Evolutionary conservation across 768 basidiomycete species (phyloP).

Genomic region (Trametes cubensis): DNA sequence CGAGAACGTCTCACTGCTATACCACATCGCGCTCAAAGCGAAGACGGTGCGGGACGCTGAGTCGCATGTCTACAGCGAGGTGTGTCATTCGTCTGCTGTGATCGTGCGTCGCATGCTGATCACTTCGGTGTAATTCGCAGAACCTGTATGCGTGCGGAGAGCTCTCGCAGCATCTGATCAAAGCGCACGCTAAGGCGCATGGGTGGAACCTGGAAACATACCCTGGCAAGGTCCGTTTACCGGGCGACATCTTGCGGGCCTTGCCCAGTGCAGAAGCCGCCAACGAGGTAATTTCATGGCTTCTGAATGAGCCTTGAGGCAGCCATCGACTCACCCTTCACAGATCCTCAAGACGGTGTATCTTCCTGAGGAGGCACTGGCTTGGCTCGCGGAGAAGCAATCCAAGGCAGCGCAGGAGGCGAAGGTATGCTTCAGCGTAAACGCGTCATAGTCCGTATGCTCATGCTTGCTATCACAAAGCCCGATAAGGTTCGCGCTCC

Average conservation of each 20-base stretch:
- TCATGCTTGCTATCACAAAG: constrained; percentile 3
- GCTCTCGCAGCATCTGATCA: constrained; percentile 86
- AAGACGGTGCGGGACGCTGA: constrained; percentile 88
- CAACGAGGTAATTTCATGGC: constrained; percentile 48
- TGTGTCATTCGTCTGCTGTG: constrained; percentile 33
- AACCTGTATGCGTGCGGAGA: constrained; percentile 88
- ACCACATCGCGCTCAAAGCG: constrained; percentile 75
- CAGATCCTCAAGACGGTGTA: constrained; percentile 73
- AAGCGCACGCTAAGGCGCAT: constrained; percentile 58
- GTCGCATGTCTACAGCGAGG: constrained; percentile 70
- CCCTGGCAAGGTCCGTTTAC: constrained; percentile 79
- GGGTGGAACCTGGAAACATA: constrained; percentile 79
- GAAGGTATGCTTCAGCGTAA: constrained; percentile 7
- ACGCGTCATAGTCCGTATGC: background rate
- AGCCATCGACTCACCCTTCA: background rate
- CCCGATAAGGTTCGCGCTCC: constrained; percentile 44
- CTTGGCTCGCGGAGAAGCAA: constrained; percentile 58
- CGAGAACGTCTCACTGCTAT: constrained; percentile 87
- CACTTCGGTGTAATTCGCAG: constrained; percentile 43
- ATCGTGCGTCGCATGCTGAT: background rate
- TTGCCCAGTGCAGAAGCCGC: constrained; percentile 67
- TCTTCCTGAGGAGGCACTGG: constrained; percentile 59
- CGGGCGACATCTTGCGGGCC: constrained; percentile 77
- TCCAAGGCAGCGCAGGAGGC: constrained; percentile 33
- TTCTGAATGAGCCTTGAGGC: background rate